A percentile compares a stretch with the other conserved stretches of the same genome.
Conservation (phyloP, 768 basidiomycete genomes). For the Tricholoma matsutake region DNA sequence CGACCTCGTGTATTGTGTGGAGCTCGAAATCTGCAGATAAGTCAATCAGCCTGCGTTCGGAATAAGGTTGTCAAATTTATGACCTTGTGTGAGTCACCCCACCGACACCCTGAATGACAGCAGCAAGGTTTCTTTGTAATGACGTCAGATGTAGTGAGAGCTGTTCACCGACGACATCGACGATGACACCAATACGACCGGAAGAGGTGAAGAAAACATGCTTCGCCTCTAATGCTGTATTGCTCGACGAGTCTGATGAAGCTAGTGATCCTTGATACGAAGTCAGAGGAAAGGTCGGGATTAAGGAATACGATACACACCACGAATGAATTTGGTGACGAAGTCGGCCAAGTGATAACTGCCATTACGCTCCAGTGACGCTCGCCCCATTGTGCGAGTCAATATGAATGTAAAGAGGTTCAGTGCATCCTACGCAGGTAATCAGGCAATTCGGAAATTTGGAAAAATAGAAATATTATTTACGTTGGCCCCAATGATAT, state of each 20-base stretch:
- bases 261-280: conserved; percentile 50
- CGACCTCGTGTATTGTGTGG: conserved; percentile 56
- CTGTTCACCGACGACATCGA: conserved; percentile 51
- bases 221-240: conserved; percentile 45
- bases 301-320: conserved; percentile 30
- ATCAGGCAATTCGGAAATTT: background rate
- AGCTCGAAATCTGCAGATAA: conserved; percentile 56
- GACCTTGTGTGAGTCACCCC: conserved; percentile 62
- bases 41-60: conserved; percentile 1
- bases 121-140: conserved; percentile 73
- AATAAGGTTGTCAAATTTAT: conserved; percentile 11
- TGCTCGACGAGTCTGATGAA: conserved; percentile 40
- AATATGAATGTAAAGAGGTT: conserved; percentile 66
- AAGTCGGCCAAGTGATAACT: conserved; percentile 73
- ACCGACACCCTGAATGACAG: conserved; percentile 48
- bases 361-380: conserved; percentile 60
- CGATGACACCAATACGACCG: conserved; percentile 74
- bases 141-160: conserved; percentile 59
- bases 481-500: conserved; percentile 75
- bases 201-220: conserved; percentile 76
- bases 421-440: conserved; percentile 51
- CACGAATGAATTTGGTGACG: conserved; percentile 71
- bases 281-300: background rate
- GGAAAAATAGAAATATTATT: conserved; percentile 23
- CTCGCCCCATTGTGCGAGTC: conserved; percentile 38